phyloP scores from a whole-genome alignment of 148 eudicot genomes.

The Chenopodium album region DNA sequence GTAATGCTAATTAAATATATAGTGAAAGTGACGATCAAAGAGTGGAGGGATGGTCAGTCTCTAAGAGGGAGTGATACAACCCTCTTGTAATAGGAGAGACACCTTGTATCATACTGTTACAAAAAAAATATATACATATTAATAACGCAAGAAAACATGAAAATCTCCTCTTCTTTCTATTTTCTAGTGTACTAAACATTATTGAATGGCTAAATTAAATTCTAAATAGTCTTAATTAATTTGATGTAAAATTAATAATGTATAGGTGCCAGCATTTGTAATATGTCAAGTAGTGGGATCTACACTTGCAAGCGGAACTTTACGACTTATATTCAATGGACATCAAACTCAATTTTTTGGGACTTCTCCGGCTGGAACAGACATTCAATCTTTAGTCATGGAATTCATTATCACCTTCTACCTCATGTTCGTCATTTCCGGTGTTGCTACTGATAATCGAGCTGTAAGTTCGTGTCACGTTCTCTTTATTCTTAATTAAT shows the following conservation, averaged over 20 bases:
- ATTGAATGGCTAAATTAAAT: too few relatives aligned
- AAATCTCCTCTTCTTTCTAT: too few relatives aligned
- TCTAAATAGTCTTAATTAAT: not conserved
- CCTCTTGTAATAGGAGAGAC: too few relatives aligned
- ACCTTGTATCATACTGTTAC: too few relatives aligned
- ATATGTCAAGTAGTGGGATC: slow-evolving; percentile 57
- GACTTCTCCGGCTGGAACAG: slow-evolving; percentile 44
- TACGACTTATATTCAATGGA: slow-evolving; percentile 53
- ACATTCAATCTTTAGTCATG: slow-evolving; percentile 54
- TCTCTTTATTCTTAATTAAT: too few relatives aligned
- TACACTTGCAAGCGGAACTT: slow-evolving; percentile 60
- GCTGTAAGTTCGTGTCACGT: slow-evolving; percentile 43
- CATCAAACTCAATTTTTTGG: slow-evolving; percentile 50
- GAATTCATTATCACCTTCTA: slow-evolving; percentile 70
- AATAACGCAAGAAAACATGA: too few relatives aligned
- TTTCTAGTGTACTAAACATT: too few relatives aligned
- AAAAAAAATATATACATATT: too few relatives aligned
- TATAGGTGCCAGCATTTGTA: slow-evolving; percentile 55
- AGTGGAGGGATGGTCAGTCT: too few relatives aligned
- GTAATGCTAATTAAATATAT: too few relatives aligned
- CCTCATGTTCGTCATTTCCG: slow-evolving; percentile 75
- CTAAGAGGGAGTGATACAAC: too few relatives aligned
- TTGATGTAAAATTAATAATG: not conserved
- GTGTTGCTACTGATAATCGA: slow-evolving; percentile 65
- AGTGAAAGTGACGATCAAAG: too few relatives aligned